A percentile compares a stretch with the other conserved stretches of the same genome.
These are phyloP conservation scores for Arachnopeziza araneosa DNA, from an alignment of 2,329 filamentous ascomycete species.

Conservation along the genomic window DNA sequence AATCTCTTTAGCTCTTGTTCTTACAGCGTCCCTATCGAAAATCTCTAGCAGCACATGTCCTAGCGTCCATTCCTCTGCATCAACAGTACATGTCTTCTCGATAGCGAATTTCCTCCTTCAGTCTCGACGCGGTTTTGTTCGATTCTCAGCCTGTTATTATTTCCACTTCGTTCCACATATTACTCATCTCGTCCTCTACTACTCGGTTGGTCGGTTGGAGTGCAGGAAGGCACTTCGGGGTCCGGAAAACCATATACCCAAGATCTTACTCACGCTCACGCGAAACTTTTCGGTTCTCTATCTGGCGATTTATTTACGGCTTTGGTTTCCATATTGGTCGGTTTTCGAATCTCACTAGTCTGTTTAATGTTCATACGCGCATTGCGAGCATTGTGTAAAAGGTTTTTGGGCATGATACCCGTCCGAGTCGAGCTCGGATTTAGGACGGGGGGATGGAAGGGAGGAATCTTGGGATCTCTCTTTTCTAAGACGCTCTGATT, in stretches of 20 bases:
- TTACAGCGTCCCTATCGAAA: constrained; percentile 1
- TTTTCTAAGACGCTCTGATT: neutral
- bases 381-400: neutral
- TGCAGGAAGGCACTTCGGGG: constrained; percentile 1
- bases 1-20: neutral
- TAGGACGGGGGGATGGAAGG: neutral
- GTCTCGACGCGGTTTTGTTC: constrained; percentile 14
- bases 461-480: neutral
- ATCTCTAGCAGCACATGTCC: neutral
- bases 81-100: constrained; percentile 11
- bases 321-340: neutral
- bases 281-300: constrained; percentile 12
- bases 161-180: constrained; percentile 12
- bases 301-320: neutral
- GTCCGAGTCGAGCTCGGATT: neutral
- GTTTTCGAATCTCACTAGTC: neutral
- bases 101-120: neutral
- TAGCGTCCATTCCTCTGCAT: neutral
- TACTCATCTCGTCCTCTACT: neutral
- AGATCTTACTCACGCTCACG: constrained; percentile 28
- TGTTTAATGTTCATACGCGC: neutral
- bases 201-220: neutral
- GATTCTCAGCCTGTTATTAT: constrained; percentile 6
- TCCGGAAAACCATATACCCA: constrained; percentile 23
- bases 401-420: neutral